phyloP scores from a whole-genome alignment of 768 basidiomycete species.

The Sporobolomyces pararoseus region DNA sequence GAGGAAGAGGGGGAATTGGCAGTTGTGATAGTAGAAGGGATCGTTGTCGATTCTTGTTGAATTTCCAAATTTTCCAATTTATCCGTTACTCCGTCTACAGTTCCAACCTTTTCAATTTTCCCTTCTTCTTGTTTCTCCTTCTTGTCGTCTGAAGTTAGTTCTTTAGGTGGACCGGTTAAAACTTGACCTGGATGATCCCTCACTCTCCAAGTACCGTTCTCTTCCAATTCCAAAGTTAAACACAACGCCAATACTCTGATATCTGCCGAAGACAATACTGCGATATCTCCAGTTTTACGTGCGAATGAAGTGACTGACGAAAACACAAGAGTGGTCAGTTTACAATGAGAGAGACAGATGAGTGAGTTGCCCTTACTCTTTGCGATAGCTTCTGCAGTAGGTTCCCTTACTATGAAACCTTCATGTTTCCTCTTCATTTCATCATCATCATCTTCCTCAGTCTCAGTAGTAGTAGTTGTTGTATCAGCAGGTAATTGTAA shows the following conservation, averaged over 20 bases:
- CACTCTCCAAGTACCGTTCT: slow-evolving; percentile 49
- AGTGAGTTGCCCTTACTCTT: slow-evolving; percentile 56
- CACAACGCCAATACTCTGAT: slow-evolving; percentile 85
- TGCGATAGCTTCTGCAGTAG: slow-evolving; percentile 55
- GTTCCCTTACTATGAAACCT: slow-evolving; percentile 46
- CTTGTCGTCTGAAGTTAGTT: slow-evolving; percentile 25
- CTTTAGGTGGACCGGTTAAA: slow-evolving; percentile 47
- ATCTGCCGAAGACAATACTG: slow-evolving; percentile 86
- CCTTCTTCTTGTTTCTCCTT: slow-evolving; percentile 15
- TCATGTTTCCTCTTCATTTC: slow-evolving; percentile 20
- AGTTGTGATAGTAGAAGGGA: no score
- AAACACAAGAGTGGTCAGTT: slow-evolving; percentile 13
- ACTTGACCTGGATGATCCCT: slow-evolving; percentile 46
- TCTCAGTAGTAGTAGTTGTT: not conserved
- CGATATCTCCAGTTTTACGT: slow-evolving; percentile 93
- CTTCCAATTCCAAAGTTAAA: slow-evolving; percentile 63
- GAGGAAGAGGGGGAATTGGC: no score
- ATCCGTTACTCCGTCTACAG: slow-evolving; percentile 9
- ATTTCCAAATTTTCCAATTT: slow-evolving; percentile 15
- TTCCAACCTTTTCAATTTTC: slow-evolving; percentile 10
- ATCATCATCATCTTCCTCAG: not conserved
- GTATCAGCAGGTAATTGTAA: slow-evolving; percentile 56
- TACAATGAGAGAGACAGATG: not conserved
- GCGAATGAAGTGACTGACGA: slow-evolving; percentile 81
- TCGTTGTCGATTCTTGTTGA: not conserved